Evolutionary conservation across 257 asterid genomes (phyloP).

Genomic region (Haberlea rhodopensis): DNA sequence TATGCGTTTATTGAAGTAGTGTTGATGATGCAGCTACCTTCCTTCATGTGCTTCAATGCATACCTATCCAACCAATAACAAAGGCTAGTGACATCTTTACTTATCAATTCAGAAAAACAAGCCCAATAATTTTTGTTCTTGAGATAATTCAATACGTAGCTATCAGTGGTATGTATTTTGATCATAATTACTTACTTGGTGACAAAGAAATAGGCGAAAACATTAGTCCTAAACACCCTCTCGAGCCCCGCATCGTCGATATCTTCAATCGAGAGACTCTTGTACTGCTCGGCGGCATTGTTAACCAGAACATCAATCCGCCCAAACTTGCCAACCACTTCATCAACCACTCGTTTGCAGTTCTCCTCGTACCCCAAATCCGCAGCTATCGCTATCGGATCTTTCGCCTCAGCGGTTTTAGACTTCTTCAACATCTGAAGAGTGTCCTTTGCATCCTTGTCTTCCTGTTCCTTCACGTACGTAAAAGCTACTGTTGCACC

Average conservation of each 20-base stretch:
- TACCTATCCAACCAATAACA: constrained; percentile 47
- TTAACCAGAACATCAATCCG: constrained; percentile 62
- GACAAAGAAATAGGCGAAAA: constrained; percentile 50
- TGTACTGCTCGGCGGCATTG: constrained; percentile 73
- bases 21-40: constrained; percentile 69
- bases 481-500: constrained; percentile 82
- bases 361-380: constrained; percentile 69
- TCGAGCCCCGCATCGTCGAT: constrained; percentile 63
- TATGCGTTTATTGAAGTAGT: constrained; percentile 63
- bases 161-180: too few relatives aligned
- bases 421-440: constrained; percentile 41
- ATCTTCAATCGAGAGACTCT: constrained; percentile 49
- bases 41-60: constrained; percentile 67
- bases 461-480: constrained; percentile 64
- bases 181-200: constrained; percentile 42
- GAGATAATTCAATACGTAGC: too few relatives aligned
- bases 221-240: constrained; percentile 68
- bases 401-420: constrained; percentile 45
- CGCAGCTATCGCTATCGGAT: constrained; percentile 55
- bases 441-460: constrained; percentile 65
- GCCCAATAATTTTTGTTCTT: too few relatives aligned
- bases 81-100: background rate
- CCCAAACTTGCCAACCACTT: constrained; percentile 48
- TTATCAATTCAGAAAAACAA: too few relatives aligned
- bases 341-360: constrained; percentile 59